Evolutionary conservation across 306 rosid genomes (phyloP).

Genomic region (Argentina anserina): DNA sequence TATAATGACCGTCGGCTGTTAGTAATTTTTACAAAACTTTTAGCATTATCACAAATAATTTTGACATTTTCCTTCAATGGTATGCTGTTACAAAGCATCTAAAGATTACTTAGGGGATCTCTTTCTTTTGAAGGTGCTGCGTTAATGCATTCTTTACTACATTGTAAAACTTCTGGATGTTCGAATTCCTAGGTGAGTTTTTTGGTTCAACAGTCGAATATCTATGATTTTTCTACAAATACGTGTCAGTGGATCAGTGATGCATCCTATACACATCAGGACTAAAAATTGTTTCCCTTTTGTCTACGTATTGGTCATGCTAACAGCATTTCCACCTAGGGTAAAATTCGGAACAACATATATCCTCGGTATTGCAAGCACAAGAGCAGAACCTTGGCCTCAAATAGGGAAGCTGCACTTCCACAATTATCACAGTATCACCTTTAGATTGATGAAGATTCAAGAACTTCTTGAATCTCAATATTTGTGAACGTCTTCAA

Average conservation of each 20-base stretch:
- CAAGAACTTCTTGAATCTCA: constrained; percentile 36
- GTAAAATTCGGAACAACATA: background rate
- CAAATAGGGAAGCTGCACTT: background rate
- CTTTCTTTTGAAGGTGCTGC: no score
- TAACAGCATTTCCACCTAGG: background rate
- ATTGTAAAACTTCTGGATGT: no score
- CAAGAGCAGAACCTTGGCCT: background rate
- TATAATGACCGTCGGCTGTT: no score
- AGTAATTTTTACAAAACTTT: no score
- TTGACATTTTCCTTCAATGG: no score
- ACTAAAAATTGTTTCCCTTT: background rate
- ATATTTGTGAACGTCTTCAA: constrained; percentile 36
- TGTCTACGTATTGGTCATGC: background rate
- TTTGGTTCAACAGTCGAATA: no score
- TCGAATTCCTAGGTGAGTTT: no score
- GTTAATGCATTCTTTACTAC: no score
- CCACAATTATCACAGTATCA: constrained; percentile 22
- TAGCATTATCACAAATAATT: no score
- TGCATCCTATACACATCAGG: background rate
- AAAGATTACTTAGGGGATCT: no score
- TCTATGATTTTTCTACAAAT: background rate
- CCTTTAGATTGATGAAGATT: constrained; percentile 27
- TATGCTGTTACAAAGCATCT: no score
- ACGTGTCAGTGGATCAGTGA: background rate
- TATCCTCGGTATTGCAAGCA: background rate